Conservation (phyloP, 148 eudicot species). For the Nyssa sinensis region DNA sequence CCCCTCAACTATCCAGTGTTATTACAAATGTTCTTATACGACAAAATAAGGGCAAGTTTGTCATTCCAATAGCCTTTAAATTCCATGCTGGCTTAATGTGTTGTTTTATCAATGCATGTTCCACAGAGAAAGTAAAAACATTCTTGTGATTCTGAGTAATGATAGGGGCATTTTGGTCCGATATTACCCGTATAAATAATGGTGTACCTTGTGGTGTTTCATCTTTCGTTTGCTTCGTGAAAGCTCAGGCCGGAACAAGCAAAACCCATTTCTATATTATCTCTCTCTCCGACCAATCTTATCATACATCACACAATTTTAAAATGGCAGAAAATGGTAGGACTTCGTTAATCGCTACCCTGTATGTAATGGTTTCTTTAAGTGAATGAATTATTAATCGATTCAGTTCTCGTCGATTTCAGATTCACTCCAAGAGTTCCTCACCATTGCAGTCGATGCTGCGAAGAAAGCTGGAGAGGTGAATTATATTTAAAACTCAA, state of each 20-base stretch:
- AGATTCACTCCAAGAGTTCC: slow-evolving; percentile 35
- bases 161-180: background rate
- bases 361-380: background rate
- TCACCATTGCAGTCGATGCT: slow-evolving; percentile 44
- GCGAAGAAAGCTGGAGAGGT: slow-evolving; percentile 58
- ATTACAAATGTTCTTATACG: background rate
- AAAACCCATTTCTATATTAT: background rate
- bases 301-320: background rate
- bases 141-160: background rate
- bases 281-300: background rate
- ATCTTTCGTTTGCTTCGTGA: background rate
- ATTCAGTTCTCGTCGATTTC: background rate
- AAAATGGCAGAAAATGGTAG: background rate
- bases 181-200: background rate
- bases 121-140: too few species aligned
- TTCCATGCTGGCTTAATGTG: too few species aligned
- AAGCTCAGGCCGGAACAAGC: background rate
- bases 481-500: background rate
- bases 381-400: background rate
- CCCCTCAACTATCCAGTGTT: background rate
- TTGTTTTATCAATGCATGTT: too few species aligned
- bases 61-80: too few species aligned
- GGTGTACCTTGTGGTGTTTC: background rate
- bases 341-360: background rate
- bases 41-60: too few species aligned